Evolutionary conservation across 352 stramenopile species (phyloP).

Genomic region (Poterioochromonas sp.): DNA sequence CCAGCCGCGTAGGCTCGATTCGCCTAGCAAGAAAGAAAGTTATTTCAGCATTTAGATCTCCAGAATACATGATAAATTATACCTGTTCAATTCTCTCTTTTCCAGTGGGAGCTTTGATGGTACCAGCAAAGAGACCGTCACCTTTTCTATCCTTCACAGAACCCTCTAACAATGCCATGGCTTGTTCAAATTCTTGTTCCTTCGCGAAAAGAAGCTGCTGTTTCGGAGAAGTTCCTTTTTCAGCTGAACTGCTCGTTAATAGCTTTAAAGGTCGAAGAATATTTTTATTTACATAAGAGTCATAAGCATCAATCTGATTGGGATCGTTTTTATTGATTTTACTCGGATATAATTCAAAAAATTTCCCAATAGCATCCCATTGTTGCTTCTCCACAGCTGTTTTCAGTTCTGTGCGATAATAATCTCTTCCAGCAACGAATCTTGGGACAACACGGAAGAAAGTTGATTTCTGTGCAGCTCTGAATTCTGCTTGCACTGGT

Average conservation of each 20-base stretch:
- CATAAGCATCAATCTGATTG: neutral
- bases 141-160: neutral
- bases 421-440: neutral
- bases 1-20: neutral
- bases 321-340: constrained; percentile 4
- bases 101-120: constrained; percentile 20
- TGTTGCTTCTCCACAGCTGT: neutral
- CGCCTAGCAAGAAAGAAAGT: too few relatives aligned
- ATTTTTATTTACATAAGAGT: neutral
- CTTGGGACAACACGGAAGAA: constrained; percentile 9
- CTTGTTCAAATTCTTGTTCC: neutral
- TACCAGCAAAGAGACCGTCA: constrained; percentile 6
- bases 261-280: neutral
- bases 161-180: constrained; percentile 5
- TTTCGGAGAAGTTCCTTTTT: neutral
- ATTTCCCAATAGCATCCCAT: neutral
- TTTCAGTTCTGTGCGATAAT: constrained; percentile 19
- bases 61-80: neutral
- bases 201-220: neutral
- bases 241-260: neutral
- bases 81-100: neutral
- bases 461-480: constrained; percentile 9
- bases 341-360: neutral
- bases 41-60: neutral
- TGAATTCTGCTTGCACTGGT: neutral